Percentiles rank a stretch among this genome's conserved stretches.
These are phyloP conservation scores for Beauveria caledonica DNA, from an alignment of 2,329 filamentous ascomycete genomes.

Conservation along the genomic window DNA sequence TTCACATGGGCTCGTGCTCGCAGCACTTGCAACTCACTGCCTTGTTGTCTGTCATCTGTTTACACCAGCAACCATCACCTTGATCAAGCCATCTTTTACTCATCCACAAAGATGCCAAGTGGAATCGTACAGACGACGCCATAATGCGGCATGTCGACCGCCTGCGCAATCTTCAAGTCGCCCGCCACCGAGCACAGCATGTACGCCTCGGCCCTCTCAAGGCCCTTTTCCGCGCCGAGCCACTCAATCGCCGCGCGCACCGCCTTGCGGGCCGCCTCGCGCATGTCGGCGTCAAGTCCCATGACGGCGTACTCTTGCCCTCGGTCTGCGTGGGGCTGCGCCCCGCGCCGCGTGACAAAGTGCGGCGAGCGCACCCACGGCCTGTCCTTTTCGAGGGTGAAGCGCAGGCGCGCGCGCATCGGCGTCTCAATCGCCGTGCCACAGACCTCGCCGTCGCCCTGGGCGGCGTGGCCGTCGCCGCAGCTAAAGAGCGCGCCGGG, in stretches of 20 bases:
- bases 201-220: constrained; percentile 40
- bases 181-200: constrained; percentile 43
- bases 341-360: constrained; percentile 29
- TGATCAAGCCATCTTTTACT: background rate
- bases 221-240: constrained; percentile 36
- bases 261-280: constrained; percentile 40
- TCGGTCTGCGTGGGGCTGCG: constrained; percentile 14
- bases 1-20: background rate
- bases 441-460: constrained; percentile 47
- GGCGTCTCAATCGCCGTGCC: constrained; percentile 49
- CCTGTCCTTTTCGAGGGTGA: constrained; percentile 39
- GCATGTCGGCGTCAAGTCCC: constrained; percentile 38
- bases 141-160: constrained; percentile 47
- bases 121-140: constrained; percentile 41
- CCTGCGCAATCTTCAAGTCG: constrained; percentile 42
- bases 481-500: constrained; percentile 44
- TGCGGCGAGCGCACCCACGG: constrained; percentile 39
- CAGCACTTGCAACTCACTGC: background rate
- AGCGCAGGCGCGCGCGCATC: constrained; percentile 38
- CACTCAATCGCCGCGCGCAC: constrained; percentile 40
- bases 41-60: background rate
- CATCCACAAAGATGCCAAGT: constrained; percentile 35
- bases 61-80: background rate
- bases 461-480: constrained; percentile 46
- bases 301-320: constrained; percentile 36